Percentiles rank a stretch among this genome's conserved stretches.
Evolutionary conservation across 2,329 filamentous ascomycete species (phyloP).

Genomic region (Colletotrichum spaethianum): DNA sequence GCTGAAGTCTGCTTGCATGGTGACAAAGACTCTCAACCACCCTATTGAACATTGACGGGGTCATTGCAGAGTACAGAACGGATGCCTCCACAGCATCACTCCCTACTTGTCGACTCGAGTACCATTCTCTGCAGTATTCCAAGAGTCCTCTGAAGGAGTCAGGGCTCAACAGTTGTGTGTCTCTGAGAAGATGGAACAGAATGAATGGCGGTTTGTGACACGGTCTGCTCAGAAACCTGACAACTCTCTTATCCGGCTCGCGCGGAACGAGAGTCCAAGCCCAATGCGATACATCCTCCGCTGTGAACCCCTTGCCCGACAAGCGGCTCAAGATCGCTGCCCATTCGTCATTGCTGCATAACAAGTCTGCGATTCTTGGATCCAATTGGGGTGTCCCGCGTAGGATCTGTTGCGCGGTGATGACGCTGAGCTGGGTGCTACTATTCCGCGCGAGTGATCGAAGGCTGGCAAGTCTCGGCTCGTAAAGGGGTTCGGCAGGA

Average conservation of each 20-base stretch:
- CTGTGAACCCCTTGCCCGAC: neutral
- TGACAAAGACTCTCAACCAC: slow-evolving; percentile 6
- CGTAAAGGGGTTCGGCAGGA: neutral
- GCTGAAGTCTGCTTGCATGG: slow-evolving; percentile 45
- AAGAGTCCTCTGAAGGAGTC: slow-evolving; percentile 30
- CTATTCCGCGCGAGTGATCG: slow-evolving; percentile 2
- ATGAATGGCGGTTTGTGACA: slow-evolving; percentile 37
- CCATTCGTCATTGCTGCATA: slow-evolving; percentile 20
- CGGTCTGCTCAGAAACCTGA: slow-evolving; percentile 12
- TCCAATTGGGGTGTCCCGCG: slow-evolving; percentile 6
- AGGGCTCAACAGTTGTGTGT: neutral
- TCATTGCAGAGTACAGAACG: neutral
- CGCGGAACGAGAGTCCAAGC: slow-evolving; percentile 18
- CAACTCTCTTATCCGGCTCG: slow-evolving; percentile 28
- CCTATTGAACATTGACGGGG: slow-evolving; percentile 1
- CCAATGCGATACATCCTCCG: slow-evolving; percentile 29
- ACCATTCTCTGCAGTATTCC: slow-evolving; percentile 33
- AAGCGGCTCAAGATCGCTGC: neutral
- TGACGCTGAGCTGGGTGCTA: neutral
- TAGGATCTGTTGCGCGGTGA: slow-evolving; percentile 38
- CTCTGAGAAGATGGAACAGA: slow-evolving; percentile 30
- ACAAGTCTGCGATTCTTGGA: neutral
- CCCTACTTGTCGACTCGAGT: neutral
- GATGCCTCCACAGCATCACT: neutral
- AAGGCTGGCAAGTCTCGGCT: neutral